Base-by-base conservation (phyloP, 495 filamentous ascomycete genomes). In the Penicillium nucicola region DNA sequence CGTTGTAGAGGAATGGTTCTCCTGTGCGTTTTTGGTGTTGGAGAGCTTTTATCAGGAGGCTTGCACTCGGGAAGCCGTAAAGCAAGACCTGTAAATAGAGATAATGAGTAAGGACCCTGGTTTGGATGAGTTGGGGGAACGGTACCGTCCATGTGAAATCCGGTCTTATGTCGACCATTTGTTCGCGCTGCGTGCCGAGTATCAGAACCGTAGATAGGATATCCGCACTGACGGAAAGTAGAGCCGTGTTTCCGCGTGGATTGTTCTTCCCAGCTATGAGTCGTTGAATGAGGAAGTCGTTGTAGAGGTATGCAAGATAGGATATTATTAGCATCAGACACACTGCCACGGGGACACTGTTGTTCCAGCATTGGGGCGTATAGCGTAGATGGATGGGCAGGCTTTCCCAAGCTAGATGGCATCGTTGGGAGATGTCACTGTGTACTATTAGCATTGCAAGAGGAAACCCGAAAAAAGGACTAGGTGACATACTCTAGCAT, bases 261-360 rank as follows among this genome's bases (percentile, higher is more conserved):
- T 67, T 54, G 10, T 33, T 55, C 42, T 73, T 71, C 20, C 68
- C 69, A 5, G 68, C 68, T 20, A 79, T 56, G 0, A 79, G 65
- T 12, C 68, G 57, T 30, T 79, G 70, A 7, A 77, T 61, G 18
- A 77, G 66, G 31, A 79, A 69, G 14, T 74, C 64, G 43, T 77
- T 77, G 23, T 71, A 68, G 0, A 71, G 64, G 44, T 75, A 72
- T 12, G 66, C 62, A 2, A 74, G 58, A 23, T 67, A 68, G 1
- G 68, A 60, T 4, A 65, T 52, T 4, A 64, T 66, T 6, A 70
- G 44, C 48, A 74, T 72, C 12, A 74, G 53, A 8, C 53, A 51
- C 5, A 66, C 61, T 6, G 46, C 54, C 11, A 55, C 31, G 1
- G 64, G 61, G 1, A 58, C 38, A 5, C 43, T 46, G 4, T 62